These are phyloP conservation scores for Tricladium varicosporioides DNA, from an alignment of 2,329 filamentous ascomycete genomes.

Conservation along the genomic window DNA sequence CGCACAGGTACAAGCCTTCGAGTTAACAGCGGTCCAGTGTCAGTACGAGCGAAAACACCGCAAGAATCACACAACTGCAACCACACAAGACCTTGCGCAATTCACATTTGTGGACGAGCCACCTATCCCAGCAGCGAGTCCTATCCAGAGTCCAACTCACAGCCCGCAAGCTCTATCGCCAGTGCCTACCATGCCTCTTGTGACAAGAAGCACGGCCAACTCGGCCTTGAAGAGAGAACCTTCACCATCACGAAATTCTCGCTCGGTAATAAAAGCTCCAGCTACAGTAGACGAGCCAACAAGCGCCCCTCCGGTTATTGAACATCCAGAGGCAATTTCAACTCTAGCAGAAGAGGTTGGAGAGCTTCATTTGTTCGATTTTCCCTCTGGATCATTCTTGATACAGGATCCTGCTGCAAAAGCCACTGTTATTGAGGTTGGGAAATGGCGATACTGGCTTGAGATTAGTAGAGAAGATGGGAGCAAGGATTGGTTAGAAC, in stretches of 20 bases:
- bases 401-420: conserved; percentile 72
- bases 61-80: conserved; percentile 74
- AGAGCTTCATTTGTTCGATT: conserved; percentile 93
- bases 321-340: conserved; percentile 67
- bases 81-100: conserved; percentile 74
- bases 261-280: conserved; percentile 27
- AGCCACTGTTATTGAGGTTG: conserved; percentile 79
- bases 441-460: conserved; percentile 88
- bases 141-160: conserved; percentile 47
- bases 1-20: conserved; percentile 75
- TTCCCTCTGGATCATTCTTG: conserved; percentile 80
- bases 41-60: conserved; percentile 97
- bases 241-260: conserved; percentile 1
- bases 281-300: conserved; percentile 45
- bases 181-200: conserved; percentile 24
- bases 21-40: conserved; percentile 81
- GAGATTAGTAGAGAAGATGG: conserved; percentile 65
- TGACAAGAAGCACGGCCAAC: conserved; percentile 40
- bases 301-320: conserved; percentile 56
- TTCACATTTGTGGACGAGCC: conserved; percentile 73
- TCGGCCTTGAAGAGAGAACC: conserved; percentile 44
- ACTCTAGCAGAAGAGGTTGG: conserved; percentile 72
- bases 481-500: conserved; percentile 81
- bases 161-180: conserved; percentile 47
- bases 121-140: conserved; percentile 60